These are phyloP conservation scores for Stephania japonica DNA, from an alignment of 164 flowering plant species.

Conservation along the genomic window DNA sequence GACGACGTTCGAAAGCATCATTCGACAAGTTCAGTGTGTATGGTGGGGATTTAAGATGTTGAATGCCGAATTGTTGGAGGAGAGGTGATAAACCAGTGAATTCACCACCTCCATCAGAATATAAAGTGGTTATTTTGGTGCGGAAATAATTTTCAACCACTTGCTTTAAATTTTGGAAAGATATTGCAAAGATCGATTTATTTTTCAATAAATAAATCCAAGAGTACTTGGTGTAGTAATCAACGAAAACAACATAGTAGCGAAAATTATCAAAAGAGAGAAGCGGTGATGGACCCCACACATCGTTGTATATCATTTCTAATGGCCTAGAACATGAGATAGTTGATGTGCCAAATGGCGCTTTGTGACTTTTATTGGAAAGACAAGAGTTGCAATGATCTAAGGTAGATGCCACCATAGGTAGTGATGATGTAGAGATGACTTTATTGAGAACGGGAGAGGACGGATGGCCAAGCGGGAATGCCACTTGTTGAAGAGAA, in stretches of 20 bases:
- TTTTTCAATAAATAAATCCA: background rate
- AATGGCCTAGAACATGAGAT: background rate
- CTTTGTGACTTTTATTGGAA: background rate
- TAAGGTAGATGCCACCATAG: background rate
- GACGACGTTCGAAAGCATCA: background rate
- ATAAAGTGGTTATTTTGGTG: background rate
- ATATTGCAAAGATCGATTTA: background rate
- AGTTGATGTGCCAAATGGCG: background rate
- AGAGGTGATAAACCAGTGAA: background rate
- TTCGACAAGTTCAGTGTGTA: background rate
- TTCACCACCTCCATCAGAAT: background rate
- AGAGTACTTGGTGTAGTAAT: background rate
- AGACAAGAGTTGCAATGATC: background rate
- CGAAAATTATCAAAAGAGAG: background rate
- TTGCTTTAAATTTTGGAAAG: background rate
- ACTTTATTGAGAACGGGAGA: background rate
- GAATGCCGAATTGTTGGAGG: background rate
- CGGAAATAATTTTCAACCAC: background rate
- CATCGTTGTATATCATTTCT: background rate
- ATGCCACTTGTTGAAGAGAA: background rate
- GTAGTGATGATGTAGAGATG: too few relatives aligned
- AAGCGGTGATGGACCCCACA: background rate
- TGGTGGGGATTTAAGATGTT: background rate
- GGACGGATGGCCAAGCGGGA: conserved; percentile 12
- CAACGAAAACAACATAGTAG: background rate